These are phyloP conservation scores for Colletotrichum salicis DNA, from an alignment of 2,329 filamentous ascomycete genomes.

Conservation along the genomic window DNA sequence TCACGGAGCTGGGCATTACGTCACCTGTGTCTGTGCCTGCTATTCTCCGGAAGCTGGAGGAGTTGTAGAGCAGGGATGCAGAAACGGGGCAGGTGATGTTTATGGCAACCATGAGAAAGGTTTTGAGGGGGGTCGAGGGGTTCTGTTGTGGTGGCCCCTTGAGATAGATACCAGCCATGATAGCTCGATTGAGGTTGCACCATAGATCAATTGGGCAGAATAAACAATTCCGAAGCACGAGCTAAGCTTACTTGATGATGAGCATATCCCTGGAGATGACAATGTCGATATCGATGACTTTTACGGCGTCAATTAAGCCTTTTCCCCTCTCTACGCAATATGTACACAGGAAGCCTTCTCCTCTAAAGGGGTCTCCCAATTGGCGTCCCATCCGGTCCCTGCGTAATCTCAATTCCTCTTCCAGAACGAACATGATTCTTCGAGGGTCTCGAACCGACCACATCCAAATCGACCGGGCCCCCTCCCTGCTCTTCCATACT, in stretches of 20 bases:
- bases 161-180: constrained; percentile 28
- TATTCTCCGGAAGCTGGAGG: constrained; percentile 67
- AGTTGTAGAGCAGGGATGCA: constrained; percentile 52
- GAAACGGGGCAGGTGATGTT: background rate
- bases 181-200: constrained; percentile 1
- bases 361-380: background rate
- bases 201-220: constrained; percentile 4
- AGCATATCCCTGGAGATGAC: background rate
- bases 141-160: background rate
- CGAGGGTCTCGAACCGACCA: background rate
- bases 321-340: constrained; percentile 16
- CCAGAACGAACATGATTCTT: background rate
- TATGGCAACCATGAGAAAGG: background rate
- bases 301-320: constrained; percentile 30
- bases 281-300: constrained; percentile 1
- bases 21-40: constrained; percentile 85
- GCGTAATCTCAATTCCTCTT: background rate
- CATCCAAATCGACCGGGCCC: background rate
- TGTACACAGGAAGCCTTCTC: constrained; percentile 20
- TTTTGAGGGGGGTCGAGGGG: background rate
- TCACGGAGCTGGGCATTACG: constrained; percentile 90
- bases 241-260: background rate
- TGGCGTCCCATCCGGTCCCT: background rate
- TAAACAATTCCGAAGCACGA: background rate
- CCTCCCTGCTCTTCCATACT: background rate